These are phyloP conservation scores for Plasmodium malariae DNA, from an alignment of 169 alveolate species.

Conservation along the genomic window DNA sequence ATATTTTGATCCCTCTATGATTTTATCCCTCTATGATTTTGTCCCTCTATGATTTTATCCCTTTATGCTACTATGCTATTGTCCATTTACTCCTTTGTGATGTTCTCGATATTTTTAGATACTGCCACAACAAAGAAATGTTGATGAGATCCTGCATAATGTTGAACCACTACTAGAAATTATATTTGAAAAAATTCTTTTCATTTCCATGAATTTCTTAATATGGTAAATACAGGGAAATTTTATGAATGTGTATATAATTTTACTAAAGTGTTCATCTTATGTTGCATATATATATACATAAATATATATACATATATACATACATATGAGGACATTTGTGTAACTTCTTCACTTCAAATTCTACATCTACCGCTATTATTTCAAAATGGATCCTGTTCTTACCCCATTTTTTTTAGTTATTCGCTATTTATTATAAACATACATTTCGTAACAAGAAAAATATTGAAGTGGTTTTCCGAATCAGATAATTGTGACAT, in stretches of 20 bases:
- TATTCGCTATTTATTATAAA: conserved; percentile 71
- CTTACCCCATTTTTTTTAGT: conserved; percentile 58
- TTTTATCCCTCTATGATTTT: too few species aligned
- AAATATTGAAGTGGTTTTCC: conserved; percentile 75
- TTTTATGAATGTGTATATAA: conserved; percentile 4
- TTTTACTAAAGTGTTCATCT: too few species aligned
- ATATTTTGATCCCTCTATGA: too few species aligned
- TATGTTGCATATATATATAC: not conserved
- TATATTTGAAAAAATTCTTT: conserved; percentile 85
- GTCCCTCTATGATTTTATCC: too few species aligned
- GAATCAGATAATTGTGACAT: conserved; percentile 71
- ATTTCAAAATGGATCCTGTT: too few species aligned
- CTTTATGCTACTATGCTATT: not conserved
- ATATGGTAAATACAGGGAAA: conserved; percentile 77
- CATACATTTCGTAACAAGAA: conserved; percentile 68
- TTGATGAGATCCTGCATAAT: conserved; percentile 72
- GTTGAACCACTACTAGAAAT: conserved; percentile 82
- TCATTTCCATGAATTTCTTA: conserved; percentile 83
- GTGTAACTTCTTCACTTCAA: not conserved
- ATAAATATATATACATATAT: not conserved
- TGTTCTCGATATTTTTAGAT: conserved; percentile 27
- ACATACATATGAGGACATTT: not conserved
- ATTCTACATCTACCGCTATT: conserved; percentile 21
- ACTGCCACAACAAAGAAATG: conserved; percentile 71
- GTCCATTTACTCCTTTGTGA: not conserved